These are phyloP conservation scores for Penicillium turbatum DNA, from an alignment of 495 filamentous ascomycete genomes.

Conservation along the genomic window DNA sequence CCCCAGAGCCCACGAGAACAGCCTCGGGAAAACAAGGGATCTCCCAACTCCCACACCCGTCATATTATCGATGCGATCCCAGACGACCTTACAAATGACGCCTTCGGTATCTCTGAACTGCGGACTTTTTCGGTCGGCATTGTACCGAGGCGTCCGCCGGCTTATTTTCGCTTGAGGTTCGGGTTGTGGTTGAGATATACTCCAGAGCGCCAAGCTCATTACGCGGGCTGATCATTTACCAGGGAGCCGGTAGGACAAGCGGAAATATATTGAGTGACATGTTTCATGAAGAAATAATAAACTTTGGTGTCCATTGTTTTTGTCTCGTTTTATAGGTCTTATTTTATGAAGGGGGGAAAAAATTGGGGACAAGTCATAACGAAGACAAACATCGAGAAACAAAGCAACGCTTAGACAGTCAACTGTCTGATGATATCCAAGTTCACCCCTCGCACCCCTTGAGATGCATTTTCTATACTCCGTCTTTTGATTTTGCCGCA, in stretches of 20 bases:
- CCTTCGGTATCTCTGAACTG: slow-evolving; percentile 18
- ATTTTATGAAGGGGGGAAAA: background rate
- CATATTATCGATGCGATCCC: slow-evolving; percentile 20
- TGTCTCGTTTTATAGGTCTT: background rate
- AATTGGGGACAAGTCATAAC: no score
- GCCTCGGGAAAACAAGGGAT: slow-evolving; percentile 32
- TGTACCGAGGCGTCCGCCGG: slow-evolving; percentile 17
- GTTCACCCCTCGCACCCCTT: background rate
- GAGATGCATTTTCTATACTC: background rate
- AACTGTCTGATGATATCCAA: slow-evolving; percentile 2
- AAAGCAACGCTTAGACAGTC: background rate
- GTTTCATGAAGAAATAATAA: background rate
- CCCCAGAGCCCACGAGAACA: slow-evolving; percentile 30
- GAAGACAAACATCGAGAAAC: background rate
- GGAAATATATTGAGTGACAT: background rate
- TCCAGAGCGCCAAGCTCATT: background rate
- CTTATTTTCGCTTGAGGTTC: slow-evolving; percentile 24
- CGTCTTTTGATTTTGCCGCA: background rate
- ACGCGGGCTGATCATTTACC: background rate
- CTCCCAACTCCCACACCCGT: slow-evolving; percentile 12
- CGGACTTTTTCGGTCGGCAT: slow-evolving; percentile 21
- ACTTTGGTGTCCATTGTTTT: background rate
- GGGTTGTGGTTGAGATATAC: background rate
- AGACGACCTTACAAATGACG: slow-evolving; percentile 7
- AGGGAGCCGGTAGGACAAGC: background rate